Evolutionary conservation across 2,329 filamentous ascomycete genomes (phyloP).

Genomic region (Cladosporium austrohemisphaericum): DNA sequence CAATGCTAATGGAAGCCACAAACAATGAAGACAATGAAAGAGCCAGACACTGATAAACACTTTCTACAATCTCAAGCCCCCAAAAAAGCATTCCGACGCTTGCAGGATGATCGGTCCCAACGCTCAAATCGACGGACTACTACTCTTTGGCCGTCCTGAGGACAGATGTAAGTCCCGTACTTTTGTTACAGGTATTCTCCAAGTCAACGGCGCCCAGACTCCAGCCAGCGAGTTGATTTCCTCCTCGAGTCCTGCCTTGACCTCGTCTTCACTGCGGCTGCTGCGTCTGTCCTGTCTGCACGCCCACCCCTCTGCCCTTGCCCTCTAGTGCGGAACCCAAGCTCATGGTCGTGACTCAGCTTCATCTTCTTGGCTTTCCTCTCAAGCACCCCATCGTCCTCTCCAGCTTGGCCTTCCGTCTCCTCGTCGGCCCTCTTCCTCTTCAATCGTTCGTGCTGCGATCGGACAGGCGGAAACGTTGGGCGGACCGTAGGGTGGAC

Average conservation of each 20-base stretch:
- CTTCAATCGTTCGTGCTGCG: background rate
- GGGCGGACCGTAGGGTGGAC: background rate
- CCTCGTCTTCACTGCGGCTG: background rate
- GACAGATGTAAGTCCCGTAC: too few relatives aligned
- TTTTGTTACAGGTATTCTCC: too few relatives aligned
- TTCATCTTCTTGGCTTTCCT: slow-evolving; percentile 8
- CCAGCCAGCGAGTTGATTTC: slow-evolving; percentile 20
- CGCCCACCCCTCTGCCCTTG: background rate
- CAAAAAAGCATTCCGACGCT: too few relatives aligned
- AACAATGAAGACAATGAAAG: too few relatives aligned
- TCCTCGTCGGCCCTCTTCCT: background rate
- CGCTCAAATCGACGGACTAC: too few relatives aligned
- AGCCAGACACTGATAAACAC: too few relatives aligned
- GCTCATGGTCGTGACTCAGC: background rate
- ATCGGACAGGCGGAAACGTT: background rate
- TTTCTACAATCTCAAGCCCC: too few relatives aligned
- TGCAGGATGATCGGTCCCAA: too few relatives aligned
- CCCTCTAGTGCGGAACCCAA: background rate
- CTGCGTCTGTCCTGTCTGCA: background rate
- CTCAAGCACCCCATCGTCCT: background rate
- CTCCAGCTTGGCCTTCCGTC: background rate
- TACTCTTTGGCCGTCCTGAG: too few relatives aligned
- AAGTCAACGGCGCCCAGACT: slow-evolving; percentile 37
- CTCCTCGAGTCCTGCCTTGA: background rate
- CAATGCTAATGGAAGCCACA: too few relatives aligned